These are phyloP conservation scores for Jimgerdemannia lactiflua DNA, from an alignment of 192 early-diverging fungal species.

Conservation along the genomic window DNA sequence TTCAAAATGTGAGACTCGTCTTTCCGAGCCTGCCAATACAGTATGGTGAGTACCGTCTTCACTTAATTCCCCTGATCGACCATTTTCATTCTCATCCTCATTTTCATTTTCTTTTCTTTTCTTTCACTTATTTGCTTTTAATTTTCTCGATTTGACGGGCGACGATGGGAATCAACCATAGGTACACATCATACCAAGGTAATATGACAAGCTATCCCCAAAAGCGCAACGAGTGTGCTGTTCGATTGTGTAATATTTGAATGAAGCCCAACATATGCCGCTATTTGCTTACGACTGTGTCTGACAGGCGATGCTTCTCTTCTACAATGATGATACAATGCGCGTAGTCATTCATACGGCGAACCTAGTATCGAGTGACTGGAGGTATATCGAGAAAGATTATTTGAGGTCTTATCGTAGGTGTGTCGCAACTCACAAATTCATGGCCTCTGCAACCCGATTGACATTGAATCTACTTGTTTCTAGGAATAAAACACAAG, in stretches of 20 bases:
- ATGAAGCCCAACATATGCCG: not conserved
- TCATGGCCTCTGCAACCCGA: not conserved
- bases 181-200: slow-evolving; percentile 65
- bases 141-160: too few relatives aligned
- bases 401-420: too few relatives aligned
- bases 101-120: too few relatives aligned
- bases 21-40: not conserved
- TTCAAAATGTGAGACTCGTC: slow-evolving; percentile 2
- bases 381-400: slow-evolving; percentile 39
- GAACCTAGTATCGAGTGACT: slow-evolving; percentile 59
- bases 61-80: too few relatives aligned
- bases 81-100: too few relatives aligned
- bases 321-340: slow-evolving; percentile 41
- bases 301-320: slow-evolving; percentile 47
- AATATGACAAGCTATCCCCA: too few relatives aligned
- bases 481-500: slow-evolving; percentile 61
- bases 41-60: not conserved
- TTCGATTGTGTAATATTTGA: not conserved
- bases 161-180: slow-evolving; percentile 8
- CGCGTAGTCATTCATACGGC: slow-evolving; percentile 61
- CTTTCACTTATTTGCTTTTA: too few relatives aligned
- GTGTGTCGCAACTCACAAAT: not conserved
- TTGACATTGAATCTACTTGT: too few relatives aligned
- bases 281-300: not conserved
- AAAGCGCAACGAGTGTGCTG: too few relatives aligned